phyloP scores from a whole-genome alignment of 352 stramenopile genomes.

The Saprolegnia parasitica region DNA sequence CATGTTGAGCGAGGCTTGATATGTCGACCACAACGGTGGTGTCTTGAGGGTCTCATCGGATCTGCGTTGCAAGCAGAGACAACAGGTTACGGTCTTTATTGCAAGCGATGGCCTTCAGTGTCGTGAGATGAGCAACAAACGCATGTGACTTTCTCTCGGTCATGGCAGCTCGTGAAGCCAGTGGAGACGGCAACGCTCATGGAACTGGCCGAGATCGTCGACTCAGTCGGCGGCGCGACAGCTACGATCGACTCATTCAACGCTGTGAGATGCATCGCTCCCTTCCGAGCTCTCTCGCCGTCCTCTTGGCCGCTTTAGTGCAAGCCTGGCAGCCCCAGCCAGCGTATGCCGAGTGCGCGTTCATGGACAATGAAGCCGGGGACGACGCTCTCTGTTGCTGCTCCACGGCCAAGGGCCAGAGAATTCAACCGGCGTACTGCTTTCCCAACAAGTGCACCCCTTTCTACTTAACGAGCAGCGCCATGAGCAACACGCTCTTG shows the following conservation, averaged over 20 bases:
- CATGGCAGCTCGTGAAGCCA: too few species aligned
- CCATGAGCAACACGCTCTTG: not conserved
- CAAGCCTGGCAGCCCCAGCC: too few species aligned
- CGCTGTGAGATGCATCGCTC: too few species aligned
- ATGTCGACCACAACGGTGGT: too few species aligned
- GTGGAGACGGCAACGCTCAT: not conserved
- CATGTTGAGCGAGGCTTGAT: too few species aligned
- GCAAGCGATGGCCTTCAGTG: too few species aligned
- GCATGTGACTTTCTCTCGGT: too few species aligned
- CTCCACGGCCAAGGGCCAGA: not conserved
- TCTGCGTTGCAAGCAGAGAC: too few species aligned
- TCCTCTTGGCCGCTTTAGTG: not conserved
- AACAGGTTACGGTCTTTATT: too few species aligned
- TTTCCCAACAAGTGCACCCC: not conserved
- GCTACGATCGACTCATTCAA: not conserved
- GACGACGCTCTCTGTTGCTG: not conserved
- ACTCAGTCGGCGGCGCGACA: not conserved
- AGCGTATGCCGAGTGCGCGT: not conserved
- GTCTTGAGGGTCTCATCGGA: too few species aligned
- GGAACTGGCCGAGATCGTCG: not conserved
- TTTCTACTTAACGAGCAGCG: not conserved
- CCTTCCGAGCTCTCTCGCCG: not conserved
- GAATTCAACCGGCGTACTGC: not conserved
- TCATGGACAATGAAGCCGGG: not conserved
- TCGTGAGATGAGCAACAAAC: too few species aligned